Conservation (phyloP, 2,329 filamentous ascomycete genomes). For the Penicillium corylophilum region DNA sequence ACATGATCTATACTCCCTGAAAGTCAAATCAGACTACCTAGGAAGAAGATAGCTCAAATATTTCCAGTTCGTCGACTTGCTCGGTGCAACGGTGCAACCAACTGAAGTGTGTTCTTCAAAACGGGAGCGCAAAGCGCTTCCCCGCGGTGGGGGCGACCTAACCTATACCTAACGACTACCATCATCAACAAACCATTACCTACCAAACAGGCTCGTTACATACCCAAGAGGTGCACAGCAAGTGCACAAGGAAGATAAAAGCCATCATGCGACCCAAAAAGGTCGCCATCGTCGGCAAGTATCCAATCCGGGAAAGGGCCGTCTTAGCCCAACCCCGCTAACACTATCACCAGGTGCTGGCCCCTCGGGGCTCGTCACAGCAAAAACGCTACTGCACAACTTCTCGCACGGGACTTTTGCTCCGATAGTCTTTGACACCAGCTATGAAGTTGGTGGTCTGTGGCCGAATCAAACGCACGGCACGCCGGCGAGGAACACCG, state of each 20-base stretch:
- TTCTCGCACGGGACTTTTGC: slow-evolving; percentile 56
- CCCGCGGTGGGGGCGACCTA: not conserved
- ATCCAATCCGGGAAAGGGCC: not conserved
- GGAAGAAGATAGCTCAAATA: not conserved
- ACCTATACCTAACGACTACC: not conserved
- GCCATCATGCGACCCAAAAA: slow-evolving; percentile 38
- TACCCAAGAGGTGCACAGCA: not conserved
- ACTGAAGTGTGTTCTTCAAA: not conserved
- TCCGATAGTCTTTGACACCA: slow-evolving; percentile 69
- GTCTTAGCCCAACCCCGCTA: not conserved
- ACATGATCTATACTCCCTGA: too few relatives aligned
- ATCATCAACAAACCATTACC: not conserved
- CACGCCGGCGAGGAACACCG: not conserved
- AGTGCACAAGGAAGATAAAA: not conserved
- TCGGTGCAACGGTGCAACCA: not conserved
- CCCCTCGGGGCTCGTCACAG: slow-evolving; percentile 66
- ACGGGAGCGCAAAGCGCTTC: not conserved
- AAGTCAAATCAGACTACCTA: not conserved
- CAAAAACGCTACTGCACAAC: slow-evolving; percentile 69
- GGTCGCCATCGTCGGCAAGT: slow-evolving; percentile 54
- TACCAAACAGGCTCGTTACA: not conserved
- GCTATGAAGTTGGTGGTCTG: slow-evolving; percentile 69
- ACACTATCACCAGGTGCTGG: slow-evolving; percentile 57
- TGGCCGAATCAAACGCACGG: slow-evolving; percentile 58
- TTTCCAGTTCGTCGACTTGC: not conserved